phyloP scores from a whole-genome alignment of 2,329 filamentous ascomycete species.

The Hyphodiscus sp. region DNA sequence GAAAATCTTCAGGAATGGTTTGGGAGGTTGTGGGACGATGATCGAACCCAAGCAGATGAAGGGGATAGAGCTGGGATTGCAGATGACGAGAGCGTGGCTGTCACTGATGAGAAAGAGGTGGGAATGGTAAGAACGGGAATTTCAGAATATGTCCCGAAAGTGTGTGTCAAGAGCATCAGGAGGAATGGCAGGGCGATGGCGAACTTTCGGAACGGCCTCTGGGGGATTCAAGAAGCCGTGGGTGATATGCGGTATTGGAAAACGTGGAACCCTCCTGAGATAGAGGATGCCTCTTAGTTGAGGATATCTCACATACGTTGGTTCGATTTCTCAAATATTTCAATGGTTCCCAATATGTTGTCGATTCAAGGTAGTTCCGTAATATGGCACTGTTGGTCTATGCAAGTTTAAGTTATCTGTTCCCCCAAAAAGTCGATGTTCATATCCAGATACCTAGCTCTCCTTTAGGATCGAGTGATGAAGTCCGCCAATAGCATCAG shows the following conservation, averaged over 20 bases:
- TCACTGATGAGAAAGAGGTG: neutral
- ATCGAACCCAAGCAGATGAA: neutral
- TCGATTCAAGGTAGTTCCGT: no score
- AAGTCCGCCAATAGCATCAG: no score
- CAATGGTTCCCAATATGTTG: no score
- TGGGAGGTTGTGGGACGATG: slow-evolving; percentile 7
- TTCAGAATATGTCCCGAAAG: slow-evolving; percentile 2
- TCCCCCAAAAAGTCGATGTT: no score
- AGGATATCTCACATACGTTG: neutral
- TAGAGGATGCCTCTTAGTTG: neutral
- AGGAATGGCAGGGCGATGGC: slow-evolving; percentile 10
- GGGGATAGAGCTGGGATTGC: neutral
- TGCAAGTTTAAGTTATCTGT: no score
- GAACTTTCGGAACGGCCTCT: slow-evolving; percentile 12
- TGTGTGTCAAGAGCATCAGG: slow-evolving; percentile 14
- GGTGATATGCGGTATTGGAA: slow-evolving; percentile 19
- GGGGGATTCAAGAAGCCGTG: slow-evolving; percentile 13
- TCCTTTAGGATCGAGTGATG: no score
- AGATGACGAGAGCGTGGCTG: neutral
- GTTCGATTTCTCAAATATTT: neutral
- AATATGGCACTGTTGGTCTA: no score
- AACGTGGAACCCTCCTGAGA: slow-evolving; percentile 10
- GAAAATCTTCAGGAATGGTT: slow-evolving; percentile 15
- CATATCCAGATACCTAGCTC: no score
- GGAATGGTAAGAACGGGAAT: neutral